Evolutionary conservation across 371 early-diverging fungal genomes (phyloP), one percentile per base, ranked within the genome.

Genomic region (Sporodiniella umbellata): DNA sequence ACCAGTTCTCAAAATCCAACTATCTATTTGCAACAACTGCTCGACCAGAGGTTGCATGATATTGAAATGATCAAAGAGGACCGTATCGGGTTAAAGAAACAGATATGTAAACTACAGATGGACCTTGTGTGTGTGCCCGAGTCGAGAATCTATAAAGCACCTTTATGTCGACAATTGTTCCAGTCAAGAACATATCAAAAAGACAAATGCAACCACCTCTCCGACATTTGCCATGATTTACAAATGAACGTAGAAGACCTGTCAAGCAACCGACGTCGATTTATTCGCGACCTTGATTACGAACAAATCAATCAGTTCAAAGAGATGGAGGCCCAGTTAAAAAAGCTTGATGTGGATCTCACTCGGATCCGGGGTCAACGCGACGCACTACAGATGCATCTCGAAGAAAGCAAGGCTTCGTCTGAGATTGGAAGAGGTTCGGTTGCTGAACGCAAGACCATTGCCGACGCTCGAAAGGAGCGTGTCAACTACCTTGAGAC

Each of bases 331-430:
- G 68, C 68, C 5, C 89, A 93, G 48, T 68, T 92, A 43, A 74
- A 78, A 42, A 80, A 85, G 37, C 51, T 92, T 22, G 90, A 94
- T 51, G 66, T 52, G n/a, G 95, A 95, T 25, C 61, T 92, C 24
- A 71, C 81, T 2, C 84, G 93, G 15, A 70, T 94, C 38, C 85
- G 93, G 21, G 80, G 80, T 23, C 79, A 85, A 40, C 85, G 94
- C 30, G 74, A 70, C 42, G 55, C 63, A 8, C 54, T 64, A 17
- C 68, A 70, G 46, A 49, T 47, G 23, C n/a, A 28, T 2, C 51
- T 63, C 7, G 59, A 74, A 17, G 63, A 54, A 11, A 44, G 51
- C 4, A 60, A 48, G 14, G 55, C 53, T 4, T 53, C 64, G 10
- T 51, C 59, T 21, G 49, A 44, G 8, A 51, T 49, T 6, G 66